Evolutionary conservation across 2,329 filamentous ascomycete species (phyloP).

Genomic region (Phoma herbarum): DNA sequence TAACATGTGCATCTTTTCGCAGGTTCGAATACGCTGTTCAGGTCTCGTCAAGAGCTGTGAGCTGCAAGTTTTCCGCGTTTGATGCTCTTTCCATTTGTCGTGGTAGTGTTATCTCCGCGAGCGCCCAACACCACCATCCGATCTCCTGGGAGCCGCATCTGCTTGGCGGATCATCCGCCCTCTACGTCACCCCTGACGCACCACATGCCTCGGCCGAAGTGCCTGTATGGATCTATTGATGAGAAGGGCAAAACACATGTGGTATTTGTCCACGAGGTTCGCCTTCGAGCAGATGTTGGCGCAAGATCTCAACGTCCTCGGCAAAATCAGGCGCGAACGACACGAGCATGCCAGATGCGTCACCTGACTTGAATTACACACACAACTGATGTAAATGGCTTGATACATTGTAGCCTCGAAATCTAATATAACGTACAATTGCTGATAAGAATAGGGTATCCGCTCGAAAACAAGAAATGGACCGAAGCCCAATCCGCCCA

Average conservation of each 20-base stretch:
- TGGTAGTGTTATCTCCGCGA: conserved; percentile 3
- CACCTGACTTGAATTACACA: neutral
- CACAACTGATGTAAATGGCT: neutral
- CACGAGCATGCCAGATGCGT: neutral
- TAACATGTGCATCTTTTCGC: neutral
- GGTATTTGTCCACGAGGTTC: neutral
- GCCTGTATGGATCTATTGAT: neutral
- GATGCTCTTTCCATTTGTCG: conserved; percentile 1
- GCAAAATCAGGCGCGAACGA: neutral
- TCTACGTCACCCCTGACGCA: conserved; percentile 9
- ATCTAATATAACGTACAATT: neutral
- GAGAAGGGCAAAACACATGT: neutral
- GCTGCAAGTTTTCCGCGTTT: neutral
- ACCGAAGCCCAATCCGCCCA: conserved; percentile 1
- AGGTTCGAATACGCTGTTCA: neutral
- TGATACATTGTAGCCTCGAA: neutral
- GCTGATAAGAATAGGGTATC: conserved; percentile 20
- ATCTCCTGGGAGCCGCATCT: conserved; percentile 6
- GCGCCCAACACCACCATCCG: conserved; percentile 1
- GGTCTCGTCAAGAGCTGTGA: neutral
- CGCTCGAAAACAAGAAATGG: conserved; percentile 11
- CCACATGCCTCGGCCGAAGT: conserved; percentile 11
- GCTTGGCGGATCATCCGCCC: conserved; percentile 14
- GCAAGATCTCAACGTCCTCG: neutral
- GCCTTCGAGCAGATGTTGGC: neutral